Base-by-base conservation (phyloP, 2,329 filamentous ascomycete species). In the Clathrospora elynae region DNA sequence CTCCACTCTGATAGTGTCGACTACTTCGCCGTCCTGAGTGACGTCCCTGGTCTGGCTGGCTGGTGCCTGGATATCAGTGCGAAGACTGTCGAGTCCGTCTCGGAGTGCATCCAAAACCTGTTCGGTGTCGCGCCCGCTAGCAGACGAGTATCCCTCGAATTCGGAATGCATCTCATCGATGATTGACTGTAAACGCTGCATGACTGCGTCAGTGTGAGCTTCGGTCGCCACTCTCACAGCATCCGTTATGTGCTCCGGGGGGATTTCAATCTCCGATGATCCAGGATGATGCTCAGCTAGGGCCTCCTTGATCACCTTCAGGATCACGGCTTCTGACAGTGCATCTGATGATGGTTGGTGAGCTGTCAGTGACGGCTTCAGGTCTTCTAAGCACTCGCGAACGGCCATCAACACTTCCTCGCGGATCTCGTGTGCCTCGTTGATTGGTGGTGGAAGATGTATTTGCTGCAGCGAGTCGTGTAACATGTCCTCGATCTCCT, bases 21-120 rank as follows among this genome's bases (percentile, higher is more conserved):
- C 80, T 43, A 93, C 85, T 49, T 93, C 88, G 54, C 92, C 86
- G 47, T 91, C 89, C 13, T 81, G 82, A 1, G 84, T 79, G 1
- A 82, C 78, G 46, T 87, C 87, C 11, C 83, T 78, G 6, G 84
- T 82, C 32, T 83, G 84, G 58, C 91, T 85, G 44, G 93, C 84
- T 54, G 95, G 95, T 29, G 76, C 77, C 62, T 96, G 89, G 40
- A 97, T 88, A 45, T 95, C 87, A 9, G 76, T 73, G 8, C 90
- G 84, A 5, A 97, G 80, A 54, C 82, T 85, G 55, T 95, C 90
- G 10, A 96, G 78, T 0, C 90, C 90, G 63, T 95, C 89, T 56
- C 90, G 92, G 29, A 95, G 85, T 1, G 90, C 88, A 66, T 93
- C 88, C 4, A 96, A 76, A 9, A 95, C 84, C 66, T 96, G 89